These are phyloP conservation scores for Pseudogymnoascus sp. DNA, from an alignment of 2,329 filamentous ascomycete species.

Conservation along the genomic window DNA sequence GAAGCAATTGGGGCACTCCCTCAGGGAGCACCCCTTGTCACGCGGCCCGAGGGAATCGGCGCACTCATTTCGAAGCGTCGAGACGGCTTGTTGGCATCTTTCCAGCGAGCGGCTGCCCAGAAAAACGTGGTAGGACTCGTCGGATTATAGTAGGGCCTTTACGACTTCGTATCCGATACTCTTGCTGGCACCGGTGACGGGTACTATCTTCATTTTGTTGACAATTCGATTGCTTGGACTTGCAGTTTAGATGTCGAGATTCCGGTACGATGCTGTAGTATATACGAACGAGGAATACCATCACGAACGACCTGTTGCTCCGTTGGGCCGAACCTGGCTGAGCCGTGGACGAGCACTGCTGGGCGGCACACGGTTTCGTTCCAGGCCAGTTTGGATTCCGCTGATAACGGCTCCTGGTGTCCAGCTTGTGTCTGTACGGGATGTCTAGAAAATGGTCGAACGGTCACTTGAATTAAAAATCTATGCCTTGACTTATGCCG, in stretches of 20 bases:
- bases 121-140: constrained; percentile 34
- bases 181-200: constrained; percentile 38
- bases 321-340: too few relatives aligned
- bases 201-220: constrained; percentile 22
- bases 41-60: too few relatives aligned
- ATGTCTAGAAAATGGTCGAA: background rate
- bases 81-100: constrained; percentile 31
- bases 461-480: background rate
- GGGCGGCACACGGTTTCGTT: background rate
- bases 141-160: constrained; percentile 33
- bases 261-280: too few relatives aligned
- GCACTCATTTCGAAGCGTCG: constrained; percentile 27
- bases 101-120: constrained; percentile 32
- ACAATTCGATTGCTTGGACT: background rate
- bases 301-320: too few relatives aligned
- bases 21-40: too few relatives aligned
- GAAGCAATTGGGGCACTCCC: constrained; percentile 26
- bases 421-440: background rate
- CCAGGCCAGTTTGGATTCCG: background rate
- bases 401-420: background rate
- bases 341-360: too few relatives aligned
- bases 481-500: background rate
- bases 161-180: constrained; percentile 38
- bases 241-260: background rate
- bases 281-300: too few relatives aligned